phyloP scores from a whole-genome alignment of 352 stramenopile species.

The Elongisporangium prolatum region DNA sequence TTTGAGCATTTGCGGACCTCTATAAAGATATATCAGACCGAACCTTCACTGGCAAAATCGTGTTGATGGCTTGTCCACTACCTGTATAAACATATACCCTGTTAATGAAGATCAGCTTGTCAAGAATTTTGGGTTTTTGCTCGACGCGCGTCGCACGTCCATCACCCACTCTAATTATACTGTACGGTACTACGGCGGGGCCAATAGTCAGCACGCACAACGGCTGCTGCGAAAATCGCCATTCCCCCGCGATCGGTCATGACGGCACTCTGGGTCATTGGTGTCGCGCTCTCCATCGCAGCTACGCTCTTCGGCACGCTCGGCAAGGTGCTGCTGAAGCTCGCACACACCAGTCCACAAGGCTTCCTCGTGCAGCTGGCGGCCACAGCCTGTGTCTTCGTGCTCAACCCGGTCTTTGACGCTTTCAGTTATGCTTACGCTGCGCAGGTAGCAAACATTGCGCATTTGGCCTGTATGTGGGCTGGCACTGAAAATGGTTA shows the following conservation, averaged over 20 bases:
- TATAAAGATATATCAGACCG: too few relatives aligned
- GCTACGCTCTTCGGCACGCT: conserved; percentile 83
- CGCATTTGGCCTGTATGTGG: conserved; percentile 10
- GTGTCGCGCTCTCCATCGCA: conserved; percentile 71
- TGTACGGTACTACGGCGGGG: not conserved
- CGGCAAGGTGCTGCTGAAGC: conserved; percentile 85
- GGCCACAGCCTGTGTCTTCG: conserved; percentile 73
- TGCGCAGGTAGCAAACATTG: conserved; percentile 43
- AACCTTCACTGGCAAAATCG: not conserved
- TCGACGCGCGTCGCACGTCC: not conserved
- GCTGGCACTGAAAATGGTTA: conserved; percentile 2
- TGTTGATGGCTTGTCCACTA: not conserved
- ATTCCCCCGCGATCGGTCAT: conserved; percentile 9
- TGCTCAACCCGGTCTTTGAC: conserved; percentile 84
- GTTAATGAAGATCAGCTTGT: not conserved
- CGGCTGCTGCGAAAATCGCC: not conserved
- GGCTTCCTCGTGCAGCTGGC: conserved; percentile 53
- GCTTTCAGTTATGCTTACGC: conserved; percentile 85
- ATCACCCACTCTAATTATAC: not conserved
- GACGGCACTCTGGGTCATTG: conserved; percentile 60
- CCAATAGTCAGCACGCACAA: conserved; percentile 3
- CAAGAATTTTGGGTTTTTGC: not conserved
- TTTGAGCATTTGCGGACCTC: too few relatives aligned
- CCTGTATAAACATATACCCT: conserved; percentile 10
- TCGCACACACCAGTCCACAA: conserved; percentile 65